These are phyloP conservation scores for Exophiala oligosperma DNA, from an alignment of 2,329 filamentous ascomycete species.

Conservation along the genomic window DNA sequence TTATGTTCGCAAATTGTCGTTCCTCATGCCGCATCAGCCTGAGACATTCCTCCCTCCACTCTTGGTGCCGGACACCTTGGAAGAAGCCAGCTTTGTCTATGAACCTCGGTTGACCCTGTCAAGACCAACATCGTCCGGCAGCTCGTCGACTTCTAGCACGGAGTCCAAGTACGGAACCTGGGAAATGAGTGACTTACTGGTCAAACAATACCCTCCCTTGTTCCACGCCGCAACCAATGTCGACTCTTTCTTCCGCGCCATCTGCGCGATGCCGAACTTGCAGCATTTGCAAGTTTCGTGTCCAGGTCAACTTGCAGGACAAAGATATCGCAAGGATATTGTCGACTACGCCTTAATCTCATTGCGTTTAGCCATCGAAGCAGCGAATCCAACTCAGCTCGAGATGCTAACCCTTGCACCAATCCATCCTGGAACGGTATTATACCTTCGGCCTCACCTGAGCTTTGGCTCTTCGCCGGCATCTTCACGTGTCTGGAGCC, in stretches of 20 bases:
- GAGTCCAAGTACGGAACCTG: conserved; percentile 75
- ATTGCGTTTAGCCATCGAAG: conserved; percentile 78
- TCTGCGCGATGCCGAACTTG: conserved; percentile 68
- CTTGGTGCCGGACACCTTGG: conserved; percentile 72
- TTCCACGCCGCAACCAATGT: conserved; percentile 91
- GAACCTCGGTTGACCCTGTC: conserved; percentile 67
- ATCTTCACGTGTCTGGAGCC: conserved; percentile 71
- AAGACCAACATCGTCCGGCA: conserved; percentile 55
- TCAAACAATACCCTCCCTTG: conserved; percentile 82
- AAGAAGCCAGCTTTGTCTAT: conserved; percentile 79
- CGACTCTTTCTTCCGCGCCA: conserved; percentile 74
- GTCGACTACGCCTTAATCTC: conserved; percentile 90
- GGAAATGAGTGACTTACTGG: conserved; percentile 77
- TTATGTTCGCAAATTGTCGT: conserved; percentile 75
- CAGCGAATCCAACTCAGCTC: conserved; percentile 65
- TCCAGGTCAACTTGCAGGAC: conserved; percentile 66
- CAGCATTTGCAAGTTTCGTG: conserved; percentile 75
- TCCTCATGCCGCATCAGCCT: conserved; percentile 73
- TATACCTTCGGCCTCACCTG: conserved; percentile 72
- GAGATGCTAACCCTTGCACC: conserved; percentile 69
- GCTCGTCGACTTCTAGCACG: conserved; percentile 35
- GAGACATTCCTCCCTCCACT: conserved; percentile 83
- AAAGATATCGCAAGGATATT: conserved; percentile 72
- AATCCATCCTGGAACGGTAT: conserved; percentile 73
- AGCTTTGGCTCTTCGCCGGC: conserved; percentile 75